Base-by-base conservation (phyloP, 257 asterid genomes). In the Forsythia viridissima region DNA sequence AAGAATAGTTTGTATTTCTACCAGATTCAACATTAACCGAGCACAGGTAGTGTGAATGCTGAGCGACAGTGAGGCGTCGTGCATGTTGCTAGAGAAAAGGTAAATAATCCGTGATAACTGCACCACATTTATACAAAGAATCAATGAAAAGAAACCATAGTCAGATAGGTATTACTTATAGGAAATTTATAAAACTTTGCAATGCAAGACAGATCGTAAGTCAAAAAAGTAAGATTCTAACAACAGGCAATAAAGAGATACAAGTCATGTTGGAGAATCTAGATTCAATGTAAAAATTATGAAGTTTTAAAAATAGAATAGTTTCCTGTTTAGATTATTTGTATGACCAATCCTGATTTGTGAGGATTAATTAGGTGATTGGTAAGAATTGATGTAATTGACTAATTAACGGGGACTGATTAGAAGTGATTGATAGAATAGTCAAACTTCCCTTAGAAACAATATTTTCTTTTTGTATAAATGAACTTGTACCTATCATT, bases 31-130 rank as follows among this genome's bases (percentile, higher is more conserved):
- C 99, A 96, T 96, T 88, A 96, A 85, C 82, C 99, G 99, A 75
- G 99, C 98, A 87, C 99, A 96, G 11, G 99, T 96, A 41, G 99
- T 96, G 85, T 96, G 99, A 84, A 96, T 96, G 89, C 97, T 91
- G 89, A 96, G 93, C n/a, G 98, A 90, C 92, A 96, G 83, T 24
- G 99, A 89, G 51, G 98, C 96, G 80, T 93, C 99, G 71, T 96
- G 99, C 99, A 96, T 93, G 93, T 96, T 96, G 90, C 97, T 96
- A 72, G 99, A 93, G 88, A 96, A 93, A 75, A 96, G 92, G 92
- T 96, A 96, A 80, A 96, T 96, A 77, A 96, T 96, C 83, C 98
- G 89, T 11, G 99, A 96, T 76, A 96, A 81, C 99, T 96, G 97
- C 91, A 87, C 73, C 80, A 81, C 41, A 82, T 52, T 74, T 67